Base-by-base conservation (phyloP, 1,139 yeast species). In the Hansenula sp. region DNA sequence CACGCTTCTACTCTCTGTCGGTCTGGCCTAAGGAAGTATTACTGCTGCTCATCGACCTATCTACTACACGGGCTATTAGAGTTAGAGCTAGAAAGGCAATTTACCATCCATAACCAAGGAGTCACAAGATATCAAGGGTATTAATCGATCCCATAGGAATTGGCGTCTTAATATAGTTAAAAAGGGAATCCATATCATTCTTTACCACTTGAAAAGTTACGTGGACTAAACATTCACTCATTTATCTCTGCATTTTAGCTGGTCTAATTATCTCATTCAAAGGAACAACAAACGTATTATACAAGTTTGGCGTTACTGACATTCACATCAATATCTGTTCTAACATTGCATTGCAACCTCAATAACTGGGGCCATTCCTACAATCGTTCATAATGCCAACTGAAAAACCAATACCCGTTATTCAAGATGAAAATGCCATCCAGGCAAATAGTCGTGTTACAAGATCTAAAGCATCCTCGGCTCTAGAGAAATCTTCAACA, bases 381-480 rank as follows among this genome's bases (percentile, higher is more conserved):
- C n/a, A n/a, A n/a, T n/a, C n/a, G n/a, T n/a, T n/a, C n/a, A n/a
- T n/a, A n/a, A 32, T 32, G 34, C 34, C 34, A 8, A 17, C 24
- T 5, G 28, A 34, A 13, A 7, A 21, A 13, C 31, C 5, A 10
- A 16, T 25, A 15, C 30, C 37, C 2, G 27, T 34, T 18, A 25
- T 34, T 21, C 34, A 31, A 17, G 39, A 36, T 32, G 40, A 32
- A 21, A 25, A 33, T 32, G 37, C 37, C 13, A 13, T 34, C n/a
- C 37, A 34, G 12, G 4, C 31, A 27, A 15, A 36, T 13, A 27
- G 6, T 28, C 45, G 47, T 24, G 34, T 46, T 12, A 46, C 49
- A 17, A 41, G 49, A 31, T 46, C 49, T 8, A 46, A 46, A 27
- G 35, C 45, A 4, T 16, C 28, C 5, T 21, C 39, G 10, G 18